Conservation (phyloP, 139 green algal species). For the Chlorella sp. region DNA sequence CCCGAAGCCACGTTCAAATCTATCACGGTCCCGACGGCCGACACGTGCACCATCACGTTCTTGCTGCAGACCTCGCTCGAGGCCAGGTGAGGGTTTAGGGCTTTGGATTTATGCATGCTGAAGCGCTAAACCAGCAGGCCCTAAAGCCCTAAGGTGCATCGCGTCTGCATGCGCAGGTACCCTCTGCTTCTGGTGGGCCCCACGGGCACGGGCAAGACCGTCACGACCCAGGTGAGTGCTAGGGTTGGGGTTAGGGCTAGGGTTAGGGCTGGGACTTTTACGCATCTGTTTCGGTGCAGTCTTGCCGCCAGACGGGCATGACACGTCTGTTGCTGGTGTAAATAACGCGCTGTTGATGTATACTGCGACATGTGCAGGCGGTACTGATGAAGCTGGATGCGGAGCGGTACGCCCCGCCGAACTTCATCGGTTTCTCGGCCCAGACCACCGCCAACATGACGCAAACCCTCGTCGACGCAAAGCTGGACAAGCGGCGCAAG, state of each 20-base stretch:
- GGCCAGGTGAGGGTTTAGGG: not conserved
- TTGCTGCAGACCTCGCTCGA: conserved; percentile 8
- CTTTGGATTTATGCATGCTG: no score
- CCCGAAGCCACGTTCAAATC: conserved; percentile 27
- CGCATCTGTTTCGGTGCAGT: no score
- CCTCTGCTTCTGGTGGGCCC: conserved; percentile 13
- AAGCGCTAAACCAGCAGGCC: no score
- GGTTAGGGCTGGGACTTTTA: no score
- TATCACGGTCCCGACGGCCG: conserved; percentile 72
- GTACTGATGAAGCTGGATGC: conserved; percentile 31
- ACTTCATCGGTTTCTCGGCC: conserved; percentile 57
- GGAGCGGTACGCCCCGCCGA: conserved; percentile 43
- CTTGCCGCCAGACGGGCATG: no score
- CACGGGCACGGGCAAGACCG: conserved; percentile 70
- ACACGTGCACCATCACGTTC: conserved; percentile 41
- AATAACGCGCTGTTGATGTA: no score
- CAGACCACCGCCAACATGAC: conserved; percentile 68
- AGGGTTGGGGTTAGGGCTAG: no score
- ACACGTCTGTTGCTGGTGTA: no score
- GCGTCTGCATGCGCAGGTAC: no score
- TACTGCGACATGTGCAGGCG: conserved; percentile 36
- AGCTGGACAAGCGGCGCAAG: conserved; percentile 67
- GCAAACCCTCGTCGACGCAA: conserved; percentile 61
- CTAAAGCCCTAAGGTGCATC: no score
- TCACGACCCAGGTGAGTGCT: no score